Base-by-base conservation (phyloP, 805 yeast genomes). In the Candida qinlingensis region DNA sequence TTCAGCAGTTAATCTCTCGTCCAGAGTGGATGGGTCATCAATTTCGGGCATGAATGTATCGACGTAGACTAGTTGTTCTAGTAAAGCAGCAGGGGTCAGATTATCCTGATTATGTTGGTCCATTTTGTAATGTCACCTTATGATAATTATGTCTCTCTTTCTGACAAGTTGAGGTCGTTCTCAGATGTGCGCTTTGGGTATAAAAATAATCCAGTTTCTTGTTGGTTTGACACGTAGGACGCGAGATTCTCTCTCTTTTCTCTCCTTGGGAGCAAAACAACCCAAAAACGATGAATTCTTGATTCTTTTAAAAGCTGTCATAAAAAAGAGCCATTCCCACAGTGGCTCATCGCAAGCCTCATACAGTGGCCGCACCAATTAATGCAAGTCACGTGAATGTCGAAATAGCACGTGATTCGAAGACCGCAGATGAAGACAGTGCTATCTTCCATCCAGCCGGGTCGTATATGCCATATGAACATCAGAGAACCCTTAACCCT, bases 11-110 rank as follows among this genome's bases (percentile, higher is more conserved):
- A 78, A 57, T 45, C 77, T 75, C 52, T 77, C 81, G 54, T 78
- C 82, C 29, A 77, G 68, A 37, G 69, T 68, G 7, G 65, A 55
- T 6, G 68, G 69, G 68, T 69, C 66, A 52, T 68, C 70, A 60
- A 66, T 54, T 57, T 75, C 78, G 6, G 81, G 80, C 72, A 86
- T 77, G 59, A 85, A 84, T 52, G 83, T 84, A 61, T 86, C 95
- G 35, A 86, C 87, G 57, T 85, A 86, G 3, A 87, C 91, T 49
- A 86, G 70, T 68, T 86, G 95, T 61, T 86, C 95, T 47, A 86
- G 62, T 28, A 86, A 57, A 4, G 73, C 73, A 37, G 68, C 69
- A 1, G 76, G 73, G 4, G 72, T 69, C 41, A 62, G 54, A 47
- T 58, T 55, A 28, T 53, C 54, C 25, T 39, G 50, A 45, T 54